A percentile compares a stretch with the other conserved stretches of the same genome.
Evolutionary conservation across 2,329 filamentous ascomycete genomes (phyloP).

Genomic region (Plenodomus tracheiphilus): DNA sequence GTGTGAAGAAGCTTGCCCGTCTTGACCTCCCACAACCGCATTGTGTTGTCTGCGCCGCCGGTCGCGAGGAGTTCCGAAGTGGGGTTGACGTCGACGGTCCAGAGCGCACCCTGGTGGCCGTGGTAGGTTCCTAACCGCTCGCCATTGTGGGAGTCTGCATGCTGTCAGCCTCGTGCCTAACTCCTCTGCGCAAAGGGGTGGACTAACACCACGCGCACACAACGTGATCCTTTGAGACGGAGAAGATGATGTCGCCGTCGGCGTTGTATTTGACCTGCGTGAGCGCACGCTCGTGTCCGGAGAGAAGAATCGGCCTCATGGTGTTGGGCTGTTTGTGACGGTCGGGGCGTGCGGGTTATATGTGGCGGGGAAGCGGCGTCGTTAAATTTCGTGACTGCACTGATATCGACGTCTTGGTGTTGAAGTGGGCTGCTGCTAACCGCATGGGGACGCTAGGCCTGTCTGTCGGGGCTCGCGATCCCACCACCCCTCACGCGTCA

Average conservation of each 20-base stretch:
- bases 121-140: constrained; percentile 93
- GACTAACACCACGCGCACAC: constrained; percentile 83
- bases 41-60: constrained; percentile 96
- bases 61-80: constrained; percentile 89
- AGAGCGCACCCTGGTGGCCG: constrained; percentile 96
- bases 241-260: constrained; percentile 97
- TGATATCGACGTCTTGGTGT: constrained; percentile 33
- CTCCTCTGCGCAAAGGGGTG: constrained; percentile 1
- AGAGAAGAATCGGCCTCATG: constrained; percentile 96
- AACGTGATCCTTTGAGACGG: constrained; percentile 92
- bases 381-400: constrained; percentile 34
- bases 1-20: constrained; percentile 91
- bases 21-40: constrained; percentile 95
- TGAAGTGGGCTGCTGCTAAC: constrained; percentile 34
- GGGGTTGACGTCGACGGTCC: constrained; percentile 96
- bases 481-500: constrained; percentile 2
- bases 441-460: constrained; percentile 18
- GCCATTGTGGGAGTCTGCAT: constrained; percentile 79
- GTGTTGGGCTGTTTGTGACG: constrained; percentile 21
- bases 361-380: constrained; percentile 24
- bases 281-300: constrained; percentile 94
- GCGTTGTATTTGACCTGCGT: constrained; percentile 84
- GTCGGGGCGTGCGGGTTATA: constrained; percentile 23
- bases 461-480: constrained; percentile 1
- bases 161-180: constrained; percentile 23